Evolutionary conservation across 2,329 filamentous ascomycete genomes (phyloP).

Genomic region (Teratosphaeria epicoccoides): DNA sequence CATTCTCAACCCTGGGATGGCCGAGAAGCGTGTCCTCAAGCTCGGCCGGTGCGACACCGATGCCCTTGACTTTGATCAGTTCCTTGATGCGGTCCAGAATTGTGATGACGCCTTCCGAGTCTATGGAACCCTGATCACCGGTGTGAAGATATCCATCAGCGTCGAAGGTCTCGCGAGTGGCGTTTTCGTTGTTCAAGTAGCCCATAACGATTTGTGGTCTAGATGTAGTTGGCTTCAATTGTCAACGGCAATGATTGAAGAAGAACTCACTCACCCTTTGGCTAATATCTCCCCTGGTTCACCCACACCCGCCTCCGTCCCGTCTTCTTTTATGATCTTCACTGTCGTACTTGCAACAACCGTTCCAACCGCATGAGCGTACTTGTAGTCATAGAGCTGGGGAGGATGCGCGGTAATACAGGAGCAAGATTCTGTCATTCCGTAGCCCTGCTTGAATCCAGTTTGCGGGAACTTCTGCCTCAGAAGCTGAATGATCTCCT

Average conservation of each 20-base stretch:
- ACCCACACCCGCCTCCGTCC: slow-evolving; percentile 41
- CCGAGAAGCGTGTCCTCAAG: slow-evolving; percentile 51
- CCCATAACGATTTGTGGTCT: slow-evolving; percentile 30
- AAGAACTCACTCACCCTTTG: slow-evolving; percentile 12
- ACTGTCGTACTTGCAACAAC: slow-evolving; percentile 50
- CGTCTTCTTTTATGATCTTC: slow-evolving; percentile 48
- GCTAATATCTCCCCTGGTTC: slow-evolving; percentile 40
- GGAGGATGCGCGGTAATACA: slow-evolving; percentile 54
- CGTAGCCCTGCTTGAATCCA: slow-evolving; percentile 56
- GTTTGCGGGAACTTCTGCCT: slow-evolving; percentile 47
- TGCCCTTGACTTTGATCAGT: slow-evolving; percentile 57
- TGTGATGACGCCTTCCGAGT: slow-evolving; percentile 45
- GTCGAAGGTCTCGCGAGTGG: slow-evolving; percentile 35
- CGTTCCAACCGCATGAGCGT: slow-evolving; percentile 46
- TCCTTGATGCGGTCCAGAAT: slow-evolving; percentile 56
- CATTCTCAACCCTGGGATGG: slow-evolving; percentile 46
- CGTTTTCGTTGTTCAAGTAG: slow-evolving; percentile 26
- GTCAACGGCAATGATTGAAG: background rate
- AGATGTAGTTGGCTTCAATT: background rate
- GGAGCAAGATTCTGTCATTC: slow-evolving; percentile 56
- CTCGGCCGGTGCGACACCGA: slow-evolving; percentile 48
- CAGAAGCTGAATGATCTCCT: slow-evolving; percentile 48
- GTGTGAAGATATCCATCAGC: slow-evolving; percentile 47
- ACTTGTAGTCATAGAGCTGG: slow-evolving; percentile 45
- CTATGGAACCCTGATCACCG: slow-evolving; percentile 47